Percentiles rank a stretch among this genome's conserved stretches.
These are phyloP conservation scores for Phytophthora pisi DNA, from an alignment of 352 stramenopile species.

Conservation along the genomic window DNA sequence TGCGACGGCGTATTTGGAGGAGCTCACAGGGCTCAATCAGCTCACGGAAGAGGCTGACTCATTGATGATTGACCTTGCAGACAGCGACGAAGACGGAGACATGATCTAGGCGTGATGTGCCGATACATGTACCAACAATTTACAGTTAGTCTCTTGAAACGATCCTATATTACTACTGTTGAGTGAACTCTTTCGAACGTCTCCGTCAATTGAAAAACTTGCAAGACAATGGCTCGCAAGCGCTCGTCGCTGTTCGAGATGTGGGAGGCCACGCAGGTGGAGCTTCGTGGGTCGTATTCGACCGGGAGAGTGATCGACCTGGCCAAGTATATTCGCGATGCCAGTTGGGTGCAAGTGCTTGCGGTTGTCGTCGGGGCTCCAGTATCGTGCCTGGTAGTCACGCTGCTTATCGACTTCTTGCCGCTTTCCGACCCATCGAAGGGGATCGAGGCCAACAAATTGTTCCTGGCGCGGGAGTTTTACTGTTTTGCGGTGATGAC, in stretches of 20 bases:
- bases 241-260: background rate
- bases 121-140: too few species aligned
- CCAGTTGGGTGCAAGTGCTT: background rate
- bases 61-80: slow-evolving; percentile 69
- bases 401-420: slow-evolving; percentile 5
- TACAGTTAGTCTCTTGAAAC: too few species aligned
- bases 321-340: background rate
- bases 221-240: background rate
- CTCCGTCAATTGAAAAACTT: background rate
- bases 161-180: too few species aligned
- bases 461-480: slow-evolving; percentile 12
- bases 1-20: slow-evolving; percentile 73
- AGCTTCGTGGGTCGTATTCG: slow-evolving; percentile 18
- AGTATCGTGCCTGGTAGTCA: slow-evolving; percentile 8
- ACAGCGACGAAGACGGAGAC: slow-evolving; percentile 71
- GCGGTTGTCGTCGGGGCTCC: slow-evolving; percentile 1
- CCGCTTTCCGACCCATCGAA: background rate
- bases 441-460: background rate
- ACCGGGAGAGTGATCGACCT: slow-evolving; percentile 6
- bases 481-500: slow-evolving; percentile 3
- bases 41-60: slow-evolving; percentile 64
- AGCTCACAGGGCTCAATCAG: slow-evolving; percentile 75
- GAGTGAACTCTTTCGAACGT: background rate
- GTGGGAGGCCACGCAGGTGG: slow-evolving; percentile 16
- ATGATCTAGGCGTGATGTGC: slow-evolving; percentile 36